Conservation (phyloP, 73 alveolate species). For the Tetrahymena borealis region DNA sequence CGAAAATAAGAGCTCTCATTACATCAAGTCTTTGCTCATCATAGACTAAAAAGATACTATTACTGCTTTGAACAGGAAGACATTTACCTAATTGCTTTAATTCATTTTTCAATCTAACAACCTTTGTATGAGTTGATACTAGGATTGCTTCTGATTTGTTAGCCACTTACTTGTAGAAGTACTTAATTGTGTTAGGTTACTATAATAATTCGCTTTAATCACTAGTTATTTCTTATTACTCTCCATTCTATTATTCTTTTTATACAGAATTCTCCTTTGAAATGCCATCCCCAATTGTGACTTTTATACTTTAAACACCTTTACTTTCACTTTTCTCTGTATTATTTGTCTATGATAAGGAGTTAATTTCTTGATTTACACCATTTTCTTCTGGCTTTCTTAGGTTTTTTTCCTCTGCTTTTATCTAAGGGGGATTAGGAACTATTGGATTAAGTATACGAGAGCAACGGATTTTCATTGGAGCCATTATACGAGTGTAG, state of each 20-base stretch:
- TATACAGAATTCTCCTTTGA: neutral
- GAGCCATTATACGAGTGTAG: neutral
- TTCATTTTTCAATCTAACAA: neutral
- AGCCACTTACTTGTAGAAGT: neutral
- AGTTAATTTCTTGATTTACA: neutral
- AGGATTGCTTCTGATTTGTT: neutral
- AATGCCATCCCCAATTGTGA: neutral
- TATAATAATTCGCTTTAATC: too few species aligned
- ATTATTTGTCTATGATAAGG: neutral
- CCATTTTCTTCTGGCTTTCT: neutral
- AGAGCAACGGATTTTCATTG: neutral
- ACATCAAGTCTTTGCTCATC: slow-evolving; percentile 55
- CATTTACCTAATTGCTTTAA: neutral
- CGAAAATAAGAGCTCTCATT: slow-evolving; percentile 59
- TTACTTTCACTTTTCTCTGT: neutral
- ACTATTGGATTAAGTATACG: neutral
- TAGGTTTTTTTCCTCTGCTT: neutral
- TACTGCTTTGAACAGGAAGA: neutral
- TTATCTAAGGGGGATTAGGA: neutral
- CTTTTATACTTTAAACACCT: neutral
- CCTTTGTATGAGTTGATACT: neutral
- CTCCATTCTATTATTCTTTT: neutral
- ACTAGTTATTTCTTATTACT: neutral
- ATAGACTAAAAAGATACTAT: neutral
- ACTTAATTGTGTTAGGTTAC: neutral